phyloP scores from a whole-genome alignment of 2,329 filamentous ascomycete species.

The Xylogone sp. region DNA sequence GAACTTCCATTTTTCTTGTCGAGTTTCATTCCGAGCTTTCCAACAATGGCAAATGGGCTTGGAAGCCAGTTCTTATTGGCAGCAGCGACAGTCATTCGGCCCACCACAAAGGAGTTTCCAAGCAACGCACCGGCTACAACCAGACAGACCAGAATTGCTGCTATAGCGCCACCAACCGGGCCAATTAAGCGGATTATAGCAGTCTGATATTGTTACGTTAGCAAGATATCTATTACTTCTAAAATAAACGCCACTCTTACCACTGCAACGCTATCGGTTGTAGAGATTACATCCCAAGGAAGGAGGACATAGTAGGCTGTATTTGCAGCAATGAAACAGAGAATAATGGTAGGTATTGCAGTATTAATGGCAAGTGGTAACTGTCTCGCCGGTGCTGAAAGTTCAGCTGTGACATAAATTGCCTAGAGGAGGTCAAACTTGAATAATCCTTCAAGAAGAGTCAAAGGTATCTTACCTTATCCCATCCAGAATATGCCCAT shows the following conservation, averaged over 20 bases:
- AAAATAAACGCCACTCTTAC: conserved; percentile 39
- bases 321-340: conserved; percentile 58
- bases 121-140: conserved; percentile 60
- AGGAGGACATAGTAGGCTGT: conserved; percentile 60
- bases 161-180: conserved; percentile 45
- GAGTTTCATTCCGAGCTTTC: conserved; percentile 32
- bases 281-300: conserved; percentile 54
- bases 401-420: conserved; percentile 52
- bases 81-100: conserved; percentile 58
- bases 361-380: conserved; percentile 60
- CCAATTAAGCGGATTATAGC: conserved; percentile 53
- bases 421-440: conserved; percentile 33
- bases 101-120: conserved; percentile 59
- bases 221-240: not conserved
- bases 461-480: conserved; percentile 45
- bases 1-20: not conserved
- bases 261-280: conserved; percentile 59
- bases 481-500: conserved; percentile 66
- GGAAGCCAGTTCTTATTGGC: conserved; percentile 50
- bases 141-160: conserved; percentile 54
- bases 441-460: not conserved
- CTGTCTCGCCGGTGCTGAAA: conserved; percentile 46
- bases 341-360: conserved; percentile 54
- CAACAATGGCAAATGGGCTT: conserved; percentile 39
- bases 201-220: conserved; percentile 35